Conservation (phyloP, 2,329 filamentous ascomycete species). For the Stachybotrys elegans region DNA sequence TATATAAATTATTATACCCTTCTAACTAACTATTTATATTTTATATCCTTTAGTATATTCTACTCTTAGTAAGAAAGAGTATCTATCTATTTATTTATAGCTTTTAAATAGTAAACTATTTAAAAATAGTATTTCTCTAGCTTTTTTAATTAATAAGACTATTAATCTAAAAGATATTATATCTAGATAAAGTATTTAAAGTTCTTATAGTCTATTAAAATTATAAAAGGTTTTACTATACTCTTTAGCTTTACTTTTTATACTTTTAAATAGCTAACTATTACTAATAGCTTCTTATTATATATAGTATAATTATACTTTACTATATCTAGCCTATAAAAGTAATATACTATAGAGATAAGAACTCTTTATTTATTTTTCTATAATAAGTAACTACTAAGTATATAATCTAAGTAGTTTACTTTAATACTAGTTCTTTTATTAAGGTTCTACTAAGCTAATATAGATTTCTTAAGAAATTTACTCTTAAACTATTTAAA, state of each 20-base stretch:
- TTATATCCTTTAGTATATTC: not conserved
- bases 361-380: not conserved
- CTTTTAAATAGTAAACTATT: not conserved
- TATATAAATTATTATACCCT: not conserved
- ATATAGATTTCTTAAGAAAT: not conserved
- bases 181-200: not conserved
- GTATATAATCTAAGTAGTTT: not conserved
- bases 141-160: not conserved
- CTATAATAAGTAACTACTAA: not conserved
- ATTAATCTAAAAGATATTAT: conserved; percentile 8
- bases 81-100: not conserved
- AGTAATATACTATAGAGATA: not conserved
- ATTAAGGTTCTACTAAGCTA: not conserved
- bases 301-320: conserved; percentile 1
- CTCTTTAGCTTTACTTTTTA: not conserved
- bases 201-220: not conserved
- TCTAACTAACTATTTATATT: conserved; percentile 1
- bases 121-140: not conserved
- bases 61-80: not conserved
- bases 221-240: not conserved
- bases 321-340: not conserved
- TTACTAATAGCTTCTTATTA: not conserved
- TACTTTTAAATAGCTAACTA: not conserved
- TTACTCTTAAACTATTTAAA: not conserved
- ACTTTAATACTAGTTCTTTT: not conserved